Percentiles rank a stretch among this genome's conserved stretches.
Evolutionary conservation across 2,329 filamentous ascomycete genomes (phyloP).

Genomic region (Sarocladium brachiariae): DNA sequence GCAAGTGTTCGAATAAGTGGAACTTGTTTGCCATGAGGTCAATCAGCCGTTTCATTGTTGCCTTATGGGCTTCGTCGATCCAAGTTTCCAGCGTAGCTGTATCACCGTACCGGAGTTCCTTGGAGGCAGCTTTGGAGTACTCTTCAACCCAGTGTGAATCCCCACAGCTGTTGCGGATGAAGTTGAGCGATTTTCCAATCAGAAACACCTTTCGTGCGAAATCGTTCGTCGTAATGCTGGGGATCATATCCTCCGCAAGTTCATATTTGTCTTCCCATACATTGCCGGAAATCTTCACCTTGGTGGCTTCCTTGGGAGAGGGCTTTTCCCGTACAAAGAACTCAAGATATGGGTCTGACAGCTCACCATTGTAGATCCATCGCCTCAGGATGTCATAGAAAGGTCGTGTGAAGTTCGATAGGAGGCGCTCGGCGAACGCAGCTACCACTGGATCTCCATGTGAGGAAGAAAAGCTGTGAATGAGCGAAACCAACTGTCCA

Average conservation of each 20-base stretch:
- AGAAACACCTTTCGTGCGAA: conserved; percentile 96
- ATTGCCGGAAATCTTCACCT: conserved; percentile 64
- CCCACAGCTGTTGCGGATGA: conserved; percentile 90
- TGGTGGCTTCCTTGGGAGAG: conserved; percentile 37
- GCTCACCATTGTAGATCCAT: conserved; percentile 98
- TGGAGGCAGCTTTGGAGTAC: conserved; percentile 88
- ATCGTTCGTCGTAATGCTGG: conserved; percentile 85
- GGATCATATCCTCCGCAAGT: conserved; percentile 77
- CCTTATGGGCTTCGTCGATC: conserved; percentile 96
- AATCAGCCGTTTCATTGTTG: conserved; percentile 92
- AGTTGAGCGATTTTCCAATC: conserved; percentile 96
- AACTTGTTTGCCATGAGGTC: conserved; percentile 94
- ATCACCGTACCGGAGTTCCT: conserved; percentile 87
- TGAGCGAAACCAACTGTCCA: conserved; percentile 86
- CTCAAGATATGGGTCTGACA: conserved; percentile 91
- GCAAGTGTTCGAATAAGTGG: conserved; percentile 85
- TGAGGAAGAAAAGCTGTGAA: conserved; percentile 87
- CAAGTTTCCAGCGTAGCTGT: conserved; percentile 85
- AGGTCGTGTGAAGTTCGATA: conserved; percentile 80
- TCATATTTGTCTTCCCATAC: conserved; percentile 99
- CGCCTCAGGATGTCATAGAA: conserved; percentile 95
- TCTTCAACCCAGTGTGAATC: conserved; percentile 93
- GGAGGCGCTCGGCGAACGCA: conserved; percentile 82
- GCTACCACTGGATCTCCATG: conserved; percentile 94
- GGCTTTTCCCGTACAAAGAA: conserved; percentile 91